These are phyloP conservation scores for Leccinum angustisporum DNA, from an alignment of 1,284 basidiomycete genomes.

Conservation along the genomic window DNA sequence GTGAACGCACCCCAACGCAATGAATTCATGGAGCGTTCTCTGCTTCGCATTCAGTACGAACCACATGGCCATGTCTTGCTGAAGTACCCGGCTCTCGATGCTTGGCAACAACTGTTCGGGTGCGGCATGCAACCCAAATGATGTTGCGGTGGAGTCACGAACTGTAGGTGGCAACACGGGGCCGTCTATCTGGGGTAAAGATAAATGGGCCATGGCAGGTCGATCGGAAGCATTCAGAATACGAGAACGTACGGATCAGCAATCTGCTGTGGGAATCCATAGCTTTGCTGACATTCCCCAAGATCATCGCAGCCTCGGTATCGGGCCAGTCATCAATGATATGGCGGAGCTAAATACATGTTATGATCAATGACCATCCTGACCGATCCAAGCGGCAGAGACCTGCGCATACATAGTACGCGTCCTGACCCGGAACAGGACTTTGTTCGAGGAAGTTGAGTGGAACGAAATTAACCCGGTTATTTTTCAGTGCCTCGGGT, in stretches of 20 bases:
- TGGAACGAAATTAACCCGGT: constrained; percentile 38
- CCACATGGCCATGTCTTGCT: constrained; percentile 34
- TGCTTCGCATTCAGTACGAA: constrained; percentile 27
- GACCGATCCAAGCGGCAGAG: background rate
- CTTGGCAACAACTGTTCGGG: constrained; percentile 33
- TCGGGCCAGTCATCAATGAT: constrained; percentile 32
- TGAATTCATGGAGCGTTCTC: constrained; percentile 22
- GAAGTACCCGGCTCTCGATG: constrained; percentile 30
- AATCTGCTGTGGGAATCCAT: constrained; percentile 29
- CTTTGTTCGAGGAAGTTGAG: constrained; percentile 47
- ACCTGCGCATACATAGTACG: constrained; percentile 42
- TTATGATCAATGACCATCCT: background rate
- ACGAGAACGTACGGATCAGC: constrained; percentile 24
- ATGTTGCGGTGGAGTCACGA: constrained; percentile 4
- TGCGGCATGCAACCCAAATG: constrained; percentile 17
- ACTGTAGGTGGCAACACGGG: constrained; percentile 14
- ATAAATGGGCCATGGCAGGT: background rate
- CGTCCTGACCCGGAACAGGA: constrained; percentile 42
- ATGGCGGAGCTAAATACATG: constrained; percentile 21
- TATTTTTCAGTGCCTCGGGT: constrained; percentile 35
- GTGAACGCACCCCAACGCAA: constrained; percentile 20
- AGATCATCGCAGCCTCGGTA: constrained; percentile 20
- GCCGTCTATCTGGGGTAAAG: constrained; percentile 18
- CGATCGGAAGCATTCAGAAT: background rate
- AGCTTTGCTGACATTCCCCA: constrained; percentile 22